A percentile compares a stretch with the other conserved stretches of the same genome.
phyloP scores from a whole-genome alignment of 768 basidiomycete species.

The Austroboletus eburneus region DNA sequence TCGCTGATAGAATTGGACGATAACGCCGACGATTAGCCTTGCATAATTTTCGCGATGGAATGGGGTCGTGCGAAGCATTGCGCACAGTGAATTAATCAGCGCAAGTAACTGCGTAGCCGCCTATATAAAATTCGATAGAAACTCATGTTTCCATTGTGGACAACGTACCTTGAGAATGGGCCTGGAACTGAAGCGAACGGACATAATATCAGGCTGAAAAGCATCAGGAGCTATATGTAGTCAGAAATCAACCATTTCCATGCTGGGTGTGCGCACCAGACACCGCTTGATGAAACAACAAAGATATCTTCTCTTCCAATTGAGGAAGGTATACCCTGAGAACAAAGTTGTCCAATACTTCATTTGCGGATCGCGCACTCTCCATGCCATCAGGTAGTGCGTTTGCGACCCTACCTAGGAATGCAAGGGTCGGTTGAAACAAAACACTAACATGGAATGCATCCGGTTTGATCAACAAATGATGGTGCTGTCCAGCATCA shows the following conservation, averaged over 20 bases:
- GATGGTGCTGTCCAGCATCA: conserved; percentile 74
- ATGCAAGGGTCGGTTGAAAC: conserved; percentile 91
- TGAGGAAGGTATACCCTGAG: conserved; percentile 90
- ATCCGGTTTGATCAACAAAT: conserved; percentile 81
- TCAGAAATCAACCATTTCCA: background rate
- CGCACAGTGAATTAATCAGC: conserved; percentile 85
- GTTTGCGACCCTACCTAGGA: conserved; percentile 68
- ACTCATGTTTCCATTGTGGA: background rate
- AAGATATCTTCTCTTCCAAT: conserved; percentile 88
- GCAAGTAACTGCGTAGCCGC: conserved; percentile 83
- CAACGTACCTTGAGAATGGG: conserved; percentile 72
- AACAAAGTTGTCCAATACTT: conserved; percentile 89
- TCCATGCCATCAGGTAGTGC: conserved; percentile 72
- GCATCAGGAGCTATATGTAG: conserved; percentile 65
- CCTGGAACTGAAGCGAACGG: conserved; percentile 55
- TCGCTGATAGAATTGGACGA: conserved; percentile 94
- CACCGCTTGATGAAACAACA: conserved; percentile 82
- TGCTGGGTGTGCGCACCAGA: conserved; percentile 46
- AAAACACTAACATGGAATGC: conserved; percentile 92
- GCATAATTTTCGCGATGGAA: conserved; percentile 96
- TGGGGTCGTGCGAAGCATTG: conserved; percentile 86
- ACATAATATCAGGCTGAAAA: conserved; percentile 77
- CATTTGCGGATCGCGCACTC: conserved; percentile 58
- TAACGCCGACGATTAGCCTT: conserved; percentile 87
- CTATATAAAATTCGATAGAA: conserved; percentile 36